phyloP scores from a whole-genome alignment of 768 basidiomycete species.

The Tylopilus balloui region DNA sequence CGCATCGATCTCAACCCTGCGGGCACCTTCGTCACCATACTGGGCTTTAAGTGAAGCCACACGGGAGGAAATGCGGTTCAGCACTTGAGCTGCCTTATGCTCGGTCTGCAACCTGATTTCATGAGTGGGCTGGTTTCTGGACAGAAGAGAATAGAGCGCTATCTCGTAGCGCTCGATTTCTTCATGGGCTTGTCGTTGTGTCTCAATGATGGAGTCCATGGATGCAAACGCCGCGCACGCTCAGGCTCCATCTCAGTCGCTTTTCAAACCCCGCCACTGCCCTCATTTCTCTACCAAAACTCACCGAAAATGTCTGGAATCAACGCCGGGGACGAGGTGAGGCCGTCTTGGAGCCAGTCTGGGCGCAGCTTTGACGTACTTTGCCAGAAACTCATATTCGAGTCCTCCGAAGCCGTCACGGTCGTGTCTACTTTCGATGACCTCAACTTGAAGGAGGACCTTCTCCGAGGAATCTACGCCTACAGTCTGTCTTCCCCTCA shows the following conservation, averaged over 20 bases:
- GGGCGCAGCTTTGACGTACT: neutral
- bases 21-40: constrained; percentile 73
- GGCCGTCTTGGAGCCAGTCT: constrained; percentile 19
- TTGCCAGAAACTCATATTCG: constrained; percentile 83
- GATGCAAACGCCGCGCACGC: neutral
- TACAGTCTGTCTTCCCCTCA: constrained; percentile 63
- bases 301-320: constrained; percentile 69
- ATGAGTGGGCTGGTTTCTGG: constrained; percentile 58
- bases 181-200: constrained; percentile 94
- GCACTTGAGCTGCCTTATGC: constrained; percentile 87
- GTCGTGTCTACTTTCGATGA: constrained; percentile 89
- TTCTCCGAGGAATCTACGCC: constrained; percentile 95
- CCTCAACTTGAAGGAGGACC: constrained; percentile 89
- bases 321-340: constrained; percentile 81
- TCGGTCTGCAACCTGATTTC: constrained; percentile 68
- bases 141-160: constrained; percentile 79
- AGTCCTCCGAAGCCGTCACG: constrained; percentile 89
- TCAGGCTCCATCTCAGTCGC: constrained; percentile 3
- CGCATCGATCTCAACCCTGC: constrained; percentile 61
- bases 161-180: constrained; percentile 91
- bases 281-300: constrained; percentile 24
- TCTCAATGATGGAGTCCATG: constrained; percentile 93
- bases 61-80: constrained; percentile 75
- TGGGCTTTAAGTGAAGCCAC: constrained; percentile 59
- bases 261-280: constrained; percentile 54